Evolutionary conservation across 2,329 filamentous ascomycete species (phyloP), one percentile per base, ranked within the genome.

Genomic region (Plectosphaerella cucumerina): DNA sequence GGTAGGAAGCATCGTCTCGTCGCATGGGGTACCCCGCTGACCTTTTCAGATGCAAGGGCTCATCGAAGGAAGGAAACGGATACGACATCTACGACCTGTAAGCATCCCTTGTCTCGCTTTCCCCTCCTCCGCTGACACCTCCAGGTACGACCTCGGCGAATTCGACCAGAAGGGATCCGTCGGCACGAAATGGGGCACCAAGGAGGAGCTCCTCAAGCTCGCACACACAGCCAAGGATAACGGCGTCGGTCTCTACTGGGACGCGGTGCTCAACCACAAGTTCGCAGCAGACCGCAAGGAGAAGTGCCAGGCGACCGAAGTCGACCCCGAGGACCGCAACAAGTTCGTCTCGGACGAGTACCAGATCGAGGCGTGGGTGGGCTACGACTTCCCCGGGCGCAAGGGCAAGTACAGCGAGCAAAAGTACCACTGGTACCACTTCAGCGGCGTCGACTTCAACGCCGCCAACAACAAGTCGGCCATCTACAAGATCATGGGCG

Each of bases 191-290:
- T 90, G 85, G 85, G 87, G 86, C 4, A 72, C 74, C 4, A 82
- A 82, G 58, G 76, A 82, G 39, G 84, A 89, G 53, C 71, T 90
- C 6, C 53, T 79, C 4, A 70, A 73, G 20, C 66, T 90, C 42
- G 68, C 73, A 10, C 64, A 71, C 21, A 69, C 72, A 8, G 83
- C 84, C 3, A 76, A 80, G 45, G 70, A 80, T 21, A 61, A 77
- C 37, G 80, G 76, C 0, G 73, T 89, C 6, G 80, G 81, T 1
- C 64, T 89, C 1, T 82, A 87, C 58, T 89, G 84, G 81, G 87
- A 90, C 64, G 84, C 85, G 3, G 86, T 90, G 2, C 71, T 90
- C 31, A 90, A 89, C 60, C 87, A 90, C 65, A 88, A 87, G 63
- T 85, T 86, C n/a, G 85, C 80, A 3, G 86, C 85, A 15, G 86